Evolutionary conservation across 2,329 filamentous ascomycete species (phyloP).

Genomic region (Orbilia ellipsospora): DNA sequence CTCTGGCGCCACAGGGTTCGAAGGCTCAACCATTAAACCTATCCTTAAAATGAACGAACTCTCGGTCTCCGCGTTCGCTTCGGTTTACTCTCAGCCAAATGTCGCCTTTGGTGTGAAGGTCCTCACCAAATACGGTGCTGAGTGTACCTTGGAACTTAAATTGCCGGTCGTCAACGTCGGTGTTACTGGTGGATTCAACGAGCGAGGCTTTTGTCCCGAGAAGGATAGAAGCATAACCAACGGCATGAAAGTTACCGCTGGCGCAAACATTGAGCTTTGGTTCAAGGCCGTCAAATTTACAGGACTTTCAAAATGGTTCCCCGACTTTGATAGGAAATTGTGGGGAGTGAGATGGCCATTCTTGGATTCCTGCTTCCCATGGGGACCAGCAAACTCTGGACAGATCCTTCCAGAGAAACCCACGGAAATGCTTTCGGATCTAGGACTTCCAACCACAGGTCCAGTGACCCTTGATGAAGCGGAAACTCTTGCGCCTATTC

Average conservation of each 20-base stretch:
- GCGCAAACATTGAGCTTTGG: constrained; percentile 49
- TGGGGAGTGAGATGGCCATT: constrained; percentile 45
- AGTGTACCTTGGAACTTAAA: constrained; percentile 56
- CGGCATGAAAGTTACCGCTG: constrained; percentile 23
- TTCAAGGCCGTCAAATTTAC: constrained; percentile 49
- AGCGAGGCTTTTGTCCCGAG: constrained; percentile 42
- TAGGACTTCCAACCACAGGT: background rate
- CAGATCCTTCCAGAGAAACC: constrained; percentile 22
- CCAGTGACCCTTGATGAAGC: background rate
- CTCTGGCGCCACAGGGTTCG: constrained; percentile 59
- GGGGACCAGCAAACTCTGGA: background rate
- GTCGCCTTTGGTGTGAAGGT: constrained; percentile 59
- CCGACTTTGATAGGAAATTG: constrained; percentile 38
- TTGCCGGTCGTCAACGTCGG: constrained; percentile 54
- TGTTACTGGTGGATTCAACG: constrained; percentile 53
- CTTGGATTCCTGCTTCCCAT: constrained; percentile 34
- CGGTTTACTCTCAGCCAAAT: constrained; percentile 57
- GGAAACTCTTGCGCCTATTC: too few relatives aligned
- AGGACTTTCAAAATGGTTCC: constrained; percentile 24
- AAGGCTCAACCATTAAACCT: constrained; percentile 56
- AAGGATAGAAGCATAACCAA: constrained; percentile 17
- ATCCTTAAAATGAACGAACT: constrained; percentile 58
- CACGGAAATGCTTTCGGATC: background rate
- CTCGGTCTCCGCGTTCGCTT: constrained; percentile 56
- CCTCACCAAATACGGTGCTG: constrained; percentile 53